Evolutionary conservation across 2,329 filamentous ascomycete species (phyloP).

Genomic region (Alternaria tenuissima): DNA sequence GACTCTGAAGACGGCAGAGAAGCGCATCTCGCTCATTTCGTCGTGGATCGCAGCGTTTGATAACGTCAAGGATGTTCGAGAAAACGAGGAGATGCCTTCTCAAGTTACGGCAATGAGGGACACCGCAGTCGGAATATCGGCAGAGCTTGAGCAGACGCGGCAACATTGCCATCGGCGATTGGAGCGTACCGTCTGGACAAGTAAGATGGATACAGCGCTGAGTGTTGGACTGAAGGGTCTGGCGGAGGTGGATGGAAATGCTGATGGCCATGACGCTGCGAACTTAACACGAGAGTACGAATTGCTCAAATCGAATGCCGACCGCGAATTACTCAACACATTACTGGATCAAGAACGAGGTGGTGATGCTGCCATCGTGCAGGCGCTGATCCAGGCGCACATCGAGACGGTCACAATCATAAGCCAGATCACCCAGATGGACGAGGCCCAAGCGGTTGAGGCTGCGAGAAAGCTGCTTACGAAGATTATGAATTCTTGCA

Average conservation of each 20-base stretch:
- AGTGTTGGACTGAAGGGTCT: constrained; percentile 85
- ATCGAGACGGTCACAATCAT: constrained; percentile 90
- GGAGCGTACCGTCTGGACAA: constrained; percentile 84
- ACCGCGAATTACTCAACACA: constrained; percentile 78
- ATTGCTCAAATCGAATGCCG: constrained; percentile 81
- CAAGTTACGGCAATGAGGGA: constrained; percentile 74
- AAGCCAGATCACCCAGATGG: constrained; percentile 81
- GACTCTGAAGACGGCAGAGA: constrained; percentile 81
- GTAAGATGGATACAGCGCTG: constrained; percentile 84
- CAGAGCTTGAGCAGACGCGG: constrained; percentile 87
- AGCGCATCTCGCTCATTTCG: constrained; percentile 84
- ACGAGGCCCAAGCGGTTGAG: constrained; percentile 80
- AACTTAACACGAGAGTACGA: constrained; percentile 83
- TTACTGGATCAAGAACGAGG: constrained; percentile 85
- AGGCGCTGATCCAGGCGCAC: constrained; percentile 85
- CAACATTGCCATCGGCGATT: constrained; percentile 90
- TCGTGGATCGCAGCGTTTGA: constrained; percentile 96
- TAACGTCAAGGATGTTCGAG: constrained; percentile 74
- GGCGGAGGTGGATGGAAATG: constrained; percentile 69
- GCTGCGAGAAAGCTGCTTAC: constrained; percentile 80
- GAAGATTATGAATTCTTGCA: constrained; percentile 79
- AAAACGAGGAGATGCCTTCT: constrained; percentile 73
- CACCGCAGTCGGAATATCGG: constrained; percentile 84
- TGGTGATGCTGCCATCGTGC: constrained; percentile 78
- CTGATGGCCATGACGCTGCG: constrained; percentile 72